Evolutionary conservation across 2,329 filamentous ascomycete genomes (phyloP), one percentile per base, ranked within the genome.

Genomic region (Lachnellula subtilissima): DNA sequence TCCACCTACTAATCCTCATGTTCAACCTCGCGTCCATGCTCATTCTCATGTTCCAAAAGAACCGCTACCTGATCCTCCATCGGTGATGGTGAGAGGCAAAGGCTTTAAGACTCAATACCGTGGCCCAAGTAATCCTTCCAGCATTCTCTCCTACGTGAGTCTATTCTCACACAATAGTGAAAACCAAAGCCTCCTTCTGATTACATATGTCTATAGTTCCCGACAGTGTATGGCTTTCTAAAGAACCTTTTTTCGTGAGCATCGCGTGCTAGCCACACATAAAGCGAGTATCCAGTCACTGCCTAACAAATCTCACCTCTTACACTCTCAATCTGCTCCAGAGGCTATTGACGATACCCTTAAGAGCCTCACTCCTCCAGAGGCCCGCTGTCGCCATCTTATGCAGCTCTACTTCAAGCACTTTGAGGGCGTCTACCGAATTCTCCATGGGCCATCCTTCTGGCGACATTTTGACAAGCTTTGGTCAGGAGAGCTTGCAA

Each of bases 371-470:
- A 19, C 11, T 23, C 42, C 42, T 19, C 11, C 42, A 45, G 42
- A 45, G 23, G 7, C 11, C 19, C 42, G 42, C 19, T 45, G 42
- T 45, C 42, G 42, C 19, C 42, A 45, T 12, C 19, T 45, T 5
- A 45, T 45, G 42, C 17, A 22, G 11, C 42, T 45, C 15, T 45
- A 45, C 19, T 45, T 45, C 12, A 45, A 45, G 42, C 42, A 45
- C 19, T 45, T 45, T 23, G 42, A 45, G 42, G 42, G 42, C 1
- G 42, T 45, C 19, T 45, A 45, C 37, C 59, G 60, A 1, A 61
- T 68, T 11, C 36, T 68, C 9, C 66, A 68, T 42, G 53, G 53
- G 4, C 64, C 60, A 1, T 63, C 55, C 36, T 67, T 68, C 50
- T 50, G 50, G 46, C 48, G 59, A 32, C 61, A 66, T 23, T 68